Evolutionary conservation across 768 basidiomycete genomes (phyloP), one percentile per base, ranked within the genome.

Genomic region (Pleurotus djamor): DNA sequence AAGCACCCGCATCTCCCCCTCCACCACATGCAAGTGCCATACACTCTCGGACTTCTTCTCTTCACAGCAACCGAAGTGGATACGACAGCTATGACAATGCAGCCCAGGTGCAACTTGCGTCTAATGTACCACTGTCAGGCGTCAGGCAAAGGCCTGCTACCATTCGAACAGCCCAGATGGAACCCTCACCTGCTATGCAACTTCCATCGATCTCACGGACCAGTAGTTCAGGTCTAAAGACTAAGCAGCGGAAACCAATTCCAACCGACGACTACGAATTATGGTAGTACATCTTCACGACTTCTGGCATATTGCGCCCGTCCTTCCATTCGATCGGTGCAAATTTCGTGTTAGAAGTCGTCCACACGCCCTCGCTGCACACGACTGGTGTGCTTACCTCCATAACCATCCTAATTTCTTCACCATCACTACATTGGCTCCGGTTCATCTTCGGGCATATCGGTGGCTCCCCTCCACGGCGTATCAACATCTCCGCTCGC

Each of bases 121-220:
- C 51, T 13, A 37, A 16, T 1, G 57, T 54, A 7, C 21, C 58
- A 10, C 35, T 49, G 21, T 55, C 55, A 32, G 32, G 16, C 9
- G 21, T 13, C 3, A 9, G 28, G n/a, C 60, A 41, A 3, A 60
- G 75, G 44, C 71, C 74, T 48, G 65, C 73, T 0, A 69, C 68
- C 50, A 69, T 81, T 37, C 76, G 81, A 38, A 85, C 82, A 9
- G 71, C 75, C 14, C 83, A 85, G 64, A 60, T 82, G 66, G 82
- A 84, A 67, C 83, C 83, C 10, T 83, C 82, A 0, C 79, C 82
- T 17, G 71, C 60, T 10, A 85, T 85, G 83, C 71, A 79, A 61
- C 65, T 85, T 35, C 83, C 83, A 3, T 56, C 58, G 17, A 56
- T 68, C 28, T 33, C 49, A 10, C 16, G 49, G 32, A 5, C 49